Percentiles rank a stretch among this genome's conserved stretches.
These are phyloP conservation scores for Aspergillus tubingensis DNA, from an alignment of 2,329 filamentous ascomycete species.

Conservation along the genomic window DNA sequence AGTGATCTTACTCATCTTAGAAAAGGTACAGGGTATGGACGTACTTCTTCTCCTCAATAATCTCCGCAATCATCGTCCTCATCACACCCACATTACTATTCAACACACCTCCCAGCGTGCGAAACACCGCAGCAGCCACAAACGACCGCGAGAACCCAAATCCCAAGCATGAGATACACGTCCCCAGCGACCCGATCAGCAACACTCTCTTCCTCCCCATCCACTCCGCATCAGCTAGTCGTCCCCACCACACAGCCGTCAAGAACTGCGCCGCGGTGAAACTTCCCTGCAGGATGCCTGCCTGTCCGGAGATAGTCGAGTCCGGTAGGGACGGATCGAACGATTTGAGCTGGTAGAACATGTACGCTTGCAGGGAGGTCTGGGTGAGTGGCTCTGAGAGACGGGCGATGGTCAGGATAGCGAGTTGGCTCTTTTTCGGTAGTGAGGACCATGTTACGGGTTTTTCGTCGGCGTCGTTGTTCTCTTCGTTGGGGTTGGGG, in stretches of 20 bases:
- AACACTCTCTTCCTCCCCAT: conserved; percentile 77
- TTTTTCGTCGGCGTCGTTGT: conserved; percentile 33
- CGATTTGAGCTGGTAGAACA: conserved; percentile 86
- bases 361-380: conserved; percentile 74
- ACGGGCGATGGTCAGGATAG: conserved; percentile 75
- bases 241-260: conserved; percentile 81
- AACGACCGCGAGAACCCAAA: conserved; percentile 71
- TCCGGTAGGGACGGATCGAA: conserved; percentile 64
- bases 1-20: background rate
- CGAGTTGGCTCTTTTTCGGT: conserved; percentile 74
- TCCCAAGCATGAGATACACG: conserved; percentile 64
- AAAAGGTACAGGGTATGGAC: conserved; percentile 1
- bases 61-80: conserved; percentile 73
- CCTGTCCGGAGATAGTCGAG: conserved; percentile 71
- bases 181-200: conserved; percentile 73
- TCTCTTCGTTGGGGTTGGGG: conserved; percentile 15
- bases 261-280: conserved; percentile 82
- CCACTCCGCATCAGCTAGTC: conserved; percentile 64
- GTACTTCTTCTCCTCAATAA: conserved; percentile 68
- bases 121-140: conserved; percentile 63
- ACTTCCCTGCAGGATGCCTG: conserved; percentile 73
- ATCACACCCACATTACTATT: conserved; percentile 76
- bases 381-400: conserved; percentile 81
- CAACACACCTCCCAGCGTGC: conserved; percentile 65
- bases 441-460: conserved; percentile 70